Conservation (phyloP, 306 rosid species). For the Gynostemma pentaphyllum region DNA sequence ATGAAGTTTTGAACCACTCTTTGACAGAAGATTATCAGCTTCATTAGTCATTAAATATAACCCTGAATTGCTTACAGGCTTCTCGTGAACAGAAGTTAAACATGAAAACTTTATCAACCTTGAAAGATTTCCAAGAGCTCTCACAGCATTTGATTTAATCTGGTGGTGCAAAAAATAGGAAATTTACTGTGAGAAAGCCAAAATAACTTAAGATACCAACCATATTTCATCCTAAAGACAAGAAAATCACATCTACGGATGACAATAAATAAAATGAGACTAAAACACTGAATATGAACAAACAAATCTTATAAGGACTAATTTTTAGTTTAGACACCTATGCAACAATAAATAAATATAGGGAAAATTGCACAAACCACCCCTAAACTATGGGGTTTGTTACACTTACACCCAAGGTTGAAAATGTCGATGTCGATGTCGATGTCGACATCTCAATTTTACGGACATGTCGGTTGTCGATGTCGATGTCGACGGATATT, state of each 20-base stretch:
- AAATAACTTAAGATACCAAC: not conserved
- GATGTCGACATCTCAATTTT: no score
- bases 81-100: conserved; percentile 18
- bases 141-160: conserved; percentile 96
- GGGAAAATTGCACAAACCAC: no score
- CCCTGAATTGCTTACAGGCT: conserved; percentile 12
- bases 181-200: not conserved
- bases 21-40: conserved; percentile 17
- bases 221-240: not conserved
- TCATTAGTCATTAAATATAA: conserved; percentile 2
- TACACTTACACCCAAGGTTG: no score
- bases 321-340: no score
- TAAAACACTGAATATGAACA: not conserved
- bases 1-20: conserved; percentile 14
- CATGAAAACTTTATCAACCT: conserved; percentile 49
- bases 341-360: no score
- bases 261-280: not conserved
- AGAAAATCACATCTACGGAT: not conserved
- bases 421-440: no score
- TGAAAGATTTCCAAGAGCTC: conserved; percentile 96
- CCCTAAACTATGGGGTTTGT: no score
- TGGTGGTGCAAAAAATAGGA: conserved; percentile 16
- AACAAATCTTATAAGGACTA: no score
- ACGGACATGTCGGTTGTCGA: no score
- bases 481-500: no score